These are phyloP conservation scores for Gnaphalium uliginosum DNA, from an alignment of 129 eudicot genomes.

Conservation along the genomic window DNA sequence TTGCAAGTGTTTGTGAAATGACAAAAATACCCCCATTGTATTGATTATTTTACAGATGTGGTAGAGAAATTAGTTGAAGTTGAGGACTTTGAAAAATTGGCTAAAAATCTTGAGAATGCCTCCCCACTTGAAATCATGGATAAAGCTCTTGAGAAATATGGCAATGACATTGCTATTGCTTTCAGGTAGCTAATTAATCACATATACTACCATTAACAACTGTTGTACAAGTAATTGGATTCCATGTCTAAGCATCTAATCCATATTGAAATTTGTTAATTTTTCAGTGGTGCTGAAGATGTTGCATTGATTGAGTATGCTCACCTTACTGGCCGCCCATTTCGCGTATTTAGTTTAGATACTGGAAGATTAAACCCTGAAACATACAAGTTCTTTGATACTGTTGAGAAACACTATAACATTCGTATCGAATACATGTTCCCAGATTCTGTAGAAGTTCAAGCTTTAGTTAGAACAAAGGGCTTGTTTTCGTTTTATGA, in stretches of 20 bases:
- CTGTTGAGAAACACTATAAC: slow-evolving; percentile 71
- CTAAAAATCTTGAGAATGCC: slow-evolving; percentile 68
- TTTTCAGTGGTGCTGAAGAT: slow-evolving; percentile 90
- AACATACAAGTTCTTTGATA: slow-evolving; percentile 69
- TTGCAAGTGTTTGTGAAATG: neutral
- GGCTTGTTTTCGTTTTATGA: slow-evolving; percentile 84
- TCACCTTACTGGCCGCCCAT: slow-evolving; percentile 84
- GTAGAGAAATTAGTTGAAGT: slow-evolving; percentile 43
- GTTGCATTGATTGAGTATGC: slow-evolving; percentile 92
- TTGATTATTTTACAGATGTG: slow-evolving; percentile 46
- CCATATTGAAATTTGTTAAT: neutral
- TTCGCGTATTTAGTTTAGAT: slow-evolving; percentile 83
- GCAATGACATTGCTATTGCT: slow-evolving; percentile 83
- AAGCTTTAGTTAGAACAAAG: slow-evolving; percentile 70
- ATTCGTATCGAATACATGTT: slow-evolving; percentile 91
- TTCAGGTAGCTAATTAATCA: slow-evolving; percentile 55
- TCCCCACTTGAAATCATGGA: slow-evolving; percentile 91
- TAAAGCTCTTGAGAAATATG: slow-evolving; percentile 75
- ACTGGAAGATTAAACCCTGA: slow-evolving; percentile 86
- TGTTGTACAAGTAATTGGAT: neutral
- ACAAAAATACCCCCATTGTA: slow-evolving; percentile 10
- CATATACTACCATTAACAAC: neutral
- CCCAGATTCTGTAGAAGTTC: slow-evolving; percentile 89
- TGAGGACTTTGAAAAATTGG: slow-evolving; percentile 61
- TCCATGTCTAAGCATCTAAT: neutral